Base-by-base conservation (phyloP, 441 rosid species). In the Bocquillonia castaneifolia region DNA sequence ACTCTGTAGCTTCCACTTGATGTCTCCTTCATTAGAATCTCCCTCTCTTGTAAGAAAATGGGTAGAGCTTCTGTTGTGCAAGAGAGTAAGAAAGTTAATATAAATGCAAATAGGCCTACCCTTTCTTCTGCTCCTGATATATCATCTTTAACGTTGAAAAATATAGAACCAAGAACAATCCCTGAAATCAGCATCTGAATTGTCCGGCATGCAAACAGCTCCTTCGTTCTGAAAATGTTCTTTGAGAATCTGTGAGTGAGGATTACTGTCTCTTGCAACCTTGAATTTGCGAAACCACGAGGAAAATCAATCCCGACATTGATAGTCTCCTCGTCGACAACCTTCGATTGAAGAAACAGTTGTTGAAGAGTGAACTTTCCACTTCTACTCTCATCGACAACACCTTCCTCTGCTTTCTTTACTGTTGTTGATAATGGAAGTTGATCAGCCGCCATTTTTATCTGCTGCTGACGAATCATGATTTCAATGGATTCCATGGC, bases 101-200 rank as follows among this genome's bases (percentile, higher is more conserved):
- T 82, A 72, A 93, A 93, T 0, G 98, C 98, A 66, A 91, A 93
- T 29, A 93, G 77, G 9, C 98, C 98, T n/a, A 93, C 97, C 61
- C 86, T 82, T 80, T 89, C 97, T 45, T 82, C 75, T 1, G 98
- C 88, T 51, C 97, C 96, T 0, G 57, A 14, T 9, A 91, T 45
- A 77, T 86, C 86, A 26, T 87, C 90, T 61, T 77, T 80, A 13
- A 86, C 76, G 40, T 84, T 77, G 72, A 76, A 81, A 69, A 93
- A 93, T 64, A 93, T 88, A 31, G 93, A 88, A 28, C 97, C 98
- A 23, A 93, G 77, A 64, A 93, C 93, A 4, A 93, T 72, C 48
- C 97, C 96, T 6, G 93, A 86, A 59, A 83, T 59, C 81, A 93
- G 73, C 92, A 91, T 89, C 57, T 93, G 98, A 71, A 93, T 75